These are phyloP conservation scores for Annulohypoxylon moriforme DNA, from an alignment of 495 filamentous ascomycete genomes.

Conservation along the genomic window DNA sequence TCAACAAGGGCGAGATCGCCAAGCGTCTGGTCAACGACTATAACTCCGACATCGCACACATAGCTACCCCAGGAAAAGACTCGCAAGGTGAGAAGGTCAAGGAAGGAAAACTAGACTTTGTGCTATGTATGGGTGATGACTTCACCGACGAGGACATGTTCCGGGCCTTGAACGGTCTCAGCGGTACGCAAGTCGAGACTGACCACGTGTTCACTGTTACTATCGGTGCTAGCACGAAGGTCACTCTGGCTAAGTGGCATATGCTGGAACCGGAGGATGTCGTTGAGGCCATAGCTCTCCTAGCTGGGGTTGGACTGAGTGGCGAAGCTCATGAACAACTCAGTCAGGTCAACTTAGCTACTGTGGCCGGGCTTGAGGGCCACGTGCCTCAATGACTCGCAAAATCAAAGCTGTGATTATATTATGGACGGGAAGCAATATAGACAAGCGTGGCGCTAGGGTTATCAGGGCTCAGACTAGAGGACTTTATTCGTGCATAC, in stretches of 20 bases:
- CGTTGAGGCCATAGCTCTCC: slow-evolving; percentile 77
- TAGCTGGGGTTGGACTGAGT: slow-evolving; percentile 65
- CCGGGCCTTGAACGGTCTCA: slow-evolving; percentile 71
- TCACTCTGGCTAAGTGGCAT: slow-evolving; percentile 87
- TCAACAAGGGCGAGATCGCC: slow-evolving; percentile 96
- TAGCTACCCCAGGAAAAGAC: slow-evolving; percentile 24
- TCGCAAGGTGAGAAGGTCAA: slow-evolving; percentile 8
- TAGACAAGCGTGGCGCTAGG: slow-evolving; percentile 43
- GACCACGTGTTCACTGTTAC: slow-evolving; percentile 85
- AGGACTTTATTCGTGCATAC: slow-evolving; percentile 24
- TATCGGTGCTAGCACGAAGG: slow-evolving; percentile 86
- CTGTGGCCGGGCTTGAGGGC: slow-evolving; percentile 57
- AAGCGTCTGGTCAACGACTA: slow-evolving; percentile 79
- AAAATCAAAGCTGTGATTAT: slow-evolving; percentile 33
- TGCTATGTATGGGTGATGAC: slow-evolving; percentile 92
- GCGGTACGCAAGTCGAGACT: slow-evolving; percentile 59
- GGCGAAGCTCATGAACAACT: slow-evolving; percentile 57
- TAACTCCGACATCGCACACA: slow-evolving; percentile 52
- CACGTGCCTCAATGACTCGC: slow-evolving; percentile 49
- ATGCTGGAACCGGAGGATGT: slow-evolving; percentile 88
- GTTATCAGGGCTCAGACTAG: slow-evolving; percentile 34
- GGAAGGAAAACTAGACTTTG: slow-evolving; percentile 73
- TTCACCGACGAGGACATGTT: slow-evolving; percentile 96
- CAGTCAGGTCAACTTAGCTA: slow-evolving; percentile 60
- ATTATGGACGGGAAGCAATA: slow-evolving; percentile 14